These are phyloP conservation scores for Cardamine chenopodiifolia DNA, from an alignment of 345 rosid species.

Conservation along the genomic window DNA sequence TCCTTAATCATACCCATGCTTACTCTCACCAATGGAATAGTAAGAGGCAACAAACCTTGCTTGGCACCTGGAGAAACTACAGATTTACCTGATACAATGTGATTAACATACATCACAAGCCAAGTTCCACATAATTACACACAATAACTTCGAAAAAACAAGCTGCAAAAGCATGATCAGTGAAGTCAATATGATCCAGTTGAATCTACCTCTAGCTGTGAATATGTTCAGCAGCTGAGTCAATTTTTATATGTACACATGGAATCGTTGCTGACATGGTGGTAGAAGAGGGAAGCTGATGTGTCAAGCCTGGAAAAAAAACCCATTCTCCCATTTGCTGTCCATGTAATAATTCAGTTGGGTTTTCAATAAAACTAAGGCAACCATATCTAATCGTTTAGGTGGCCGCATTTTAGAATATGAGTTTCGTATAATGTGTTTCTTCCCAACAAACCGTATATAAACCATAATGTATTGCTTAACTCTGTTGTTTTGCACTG, in stretches of 20 bases:
- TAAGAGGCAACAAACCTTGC: conserved; percentile 73
- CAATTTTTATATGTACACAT: conserved; percentile 27
- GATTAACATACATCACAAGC: neutral
- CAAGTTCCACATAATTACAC: neutral
- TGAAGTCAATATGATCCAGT: neutral
- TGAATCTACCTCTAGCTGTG: conserved; percentile 58
- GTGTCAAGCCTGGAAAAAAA: too few relatives aligned
- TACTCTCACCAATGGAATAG: conserved; percentile 62
- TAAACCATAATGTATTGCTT: too few relatives aligned
- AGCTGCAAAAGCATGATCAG: neutral
- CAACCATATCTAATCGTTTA: too few relatives aligned
- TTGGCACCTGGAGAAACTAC: conserved; percentile 76
- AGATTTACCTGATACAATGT: conserved; percentile 54
- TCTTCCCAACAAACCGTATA: too few relatives aligned
- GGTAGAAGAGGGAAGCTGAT: too few relatives aligned
- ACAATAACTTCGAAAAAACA: neutral
- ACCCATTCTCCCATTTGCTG: too few relatives aligned
- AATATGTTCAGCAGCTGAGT: conserved; percentile 56
- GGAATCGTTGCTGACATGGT: too few relatives aligned
- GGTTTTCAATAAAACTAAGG: too few relatives aligned
- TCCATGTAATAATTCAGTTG: too few relatives aligned
- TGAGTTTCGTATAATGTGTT: too few relatives aligned
- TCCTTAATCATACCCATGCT: conserved; percentile 52
- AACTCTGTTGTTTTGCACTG: too few relatives aligned
- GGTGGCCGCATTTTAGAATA: too few relatives aligned